phyloP scores from a whole-genome alignment of 2,329 filamentous ascomycete genomes.

The Mycogone perniciosa region DNA sequence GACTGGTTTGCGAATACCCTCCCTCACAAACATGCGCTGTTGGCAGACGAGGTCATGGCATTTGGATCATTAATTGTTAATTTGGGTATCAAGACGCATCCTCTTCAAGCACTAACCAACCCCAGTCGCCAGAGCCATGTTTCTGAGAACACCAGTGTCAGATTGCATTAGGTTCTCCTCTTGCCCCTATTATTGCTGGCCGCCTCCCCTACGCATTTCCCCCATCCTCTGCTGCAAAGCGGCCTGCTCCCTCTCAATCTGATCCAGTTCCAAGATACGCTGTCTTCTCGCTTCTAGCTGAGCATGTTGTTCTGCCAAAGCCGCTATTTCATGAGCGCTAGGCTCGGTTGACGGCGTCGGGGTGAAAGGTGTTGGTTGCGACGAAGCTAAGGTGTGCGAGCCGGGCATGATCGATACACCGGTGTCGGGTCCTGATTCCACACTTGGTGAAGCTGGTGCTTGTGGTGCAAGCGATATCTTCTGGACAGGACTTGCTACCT shows the following conservation, averaged over 20 bases:
- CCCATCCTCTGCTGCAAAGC: not conserved
- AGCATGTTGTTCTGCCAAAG: constrained; percentile 1
- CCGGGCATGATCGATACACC: not conserved
- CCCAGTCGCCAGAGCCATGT: too few relatives aligned
- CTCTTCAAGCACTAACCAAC: too few relatives aligned
- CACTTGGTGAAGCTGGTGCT: not conserved
- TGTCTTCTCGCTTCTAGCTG: constrained; percentile 4
- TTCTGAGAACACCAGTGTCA: too few relatives aligned
- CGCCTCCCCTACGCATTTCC: not conserved
- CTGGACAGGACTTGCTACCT: not conserved
- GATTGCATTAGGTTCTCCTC: not conserved
- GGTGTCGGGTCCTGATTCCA: not conserved
- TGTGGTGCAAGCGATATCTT: not conserved
- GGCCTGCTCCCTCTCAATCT: constrained; percentile 6
- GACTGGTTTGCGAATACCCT: too few relatives aligned
- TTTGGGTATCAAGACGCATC: not conserved
- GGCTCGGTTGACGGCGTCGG: not conserved
- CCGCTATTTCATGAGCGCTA: constrained; percentile 1
- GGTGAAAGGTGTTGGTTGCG: not conserved
- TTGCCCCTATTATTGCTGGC: not conserved
- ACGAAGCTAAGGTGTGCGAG: not conserved
- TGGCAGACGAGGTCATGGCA: too few relatives aligned
- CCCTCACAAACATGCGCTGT: too few relatives aligned
- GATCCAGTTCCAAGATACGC: constrained; percentile 5
- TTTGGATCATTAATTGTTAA: too few relatives aligned